A percentile compares a stretch with the other conserved stretches of the same genome.
phyloP scores from a whole-genome alignment of 2,329 filamentous ascomycete genomes.

The Periconia digitata region DNA sequence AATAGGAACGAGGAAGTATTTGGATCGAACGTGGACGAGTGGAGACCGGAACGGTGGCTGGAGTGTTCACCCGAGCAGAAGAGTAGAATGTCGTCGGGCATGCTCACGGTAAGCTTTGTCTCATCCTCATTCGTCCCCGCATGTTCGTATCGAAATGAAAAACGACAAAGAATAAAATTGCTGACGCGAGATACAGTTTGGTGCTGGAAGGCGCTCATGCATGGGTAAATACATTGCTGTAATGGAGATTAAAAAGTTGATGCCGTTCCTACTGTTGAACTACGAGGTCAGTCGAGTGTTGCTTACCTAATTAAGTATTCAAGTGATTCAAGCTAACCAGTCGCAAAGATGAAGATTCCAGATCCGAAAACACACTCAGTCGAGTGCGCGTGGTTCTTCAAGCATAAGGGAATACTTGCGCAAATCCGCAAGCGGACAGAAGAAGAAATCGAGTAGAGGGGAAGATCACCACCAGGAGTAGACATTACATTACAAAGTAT shows the following conservation, averaged over 20 bases:
- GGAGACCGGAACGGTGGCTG: constrained; percentile 13
- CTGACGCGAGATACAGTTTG: constrained; percentile 9
- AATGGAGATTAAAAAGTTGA: constrained; percentile 23
- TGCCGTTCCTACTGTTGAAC: neutral
- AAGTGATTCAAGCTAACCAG: neutral
- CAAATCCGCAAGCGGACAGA: neutral
- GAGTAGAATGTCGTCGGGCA: neutral
- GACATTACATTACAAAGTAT: no score
- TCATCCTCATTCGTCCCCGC: neutral
- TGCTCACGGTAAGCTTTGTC: neutral
- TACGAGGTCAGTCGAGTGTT: neutral
- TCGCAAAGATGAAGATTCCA: neutral
- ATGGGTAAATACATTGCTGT: constrained; percentile 14
- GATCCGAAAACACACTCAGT: neutral
- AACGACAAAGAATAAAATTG: neutral
- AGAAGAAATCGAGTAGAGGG: neutral
- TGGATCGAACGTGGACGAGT: constrained; percentile 8
- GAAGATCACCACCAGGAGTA: no score
- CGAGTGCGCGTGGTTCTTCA: neutral
- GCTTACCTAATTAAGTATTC: no score
- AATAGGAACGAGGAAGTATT: constrained; percentile 10
- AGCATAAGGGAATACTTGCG: neutral
- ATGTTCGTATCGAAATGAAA: neutral
- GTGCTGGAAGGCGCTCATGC: constrained; percentile 15
- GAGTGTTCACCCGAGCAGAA: neutral